These are phyloP conservation scores for Ganoderma boninense DNA, from an alignment of 1,284 basidiomycete genomes.

Conservation along the genomic window DNA sequence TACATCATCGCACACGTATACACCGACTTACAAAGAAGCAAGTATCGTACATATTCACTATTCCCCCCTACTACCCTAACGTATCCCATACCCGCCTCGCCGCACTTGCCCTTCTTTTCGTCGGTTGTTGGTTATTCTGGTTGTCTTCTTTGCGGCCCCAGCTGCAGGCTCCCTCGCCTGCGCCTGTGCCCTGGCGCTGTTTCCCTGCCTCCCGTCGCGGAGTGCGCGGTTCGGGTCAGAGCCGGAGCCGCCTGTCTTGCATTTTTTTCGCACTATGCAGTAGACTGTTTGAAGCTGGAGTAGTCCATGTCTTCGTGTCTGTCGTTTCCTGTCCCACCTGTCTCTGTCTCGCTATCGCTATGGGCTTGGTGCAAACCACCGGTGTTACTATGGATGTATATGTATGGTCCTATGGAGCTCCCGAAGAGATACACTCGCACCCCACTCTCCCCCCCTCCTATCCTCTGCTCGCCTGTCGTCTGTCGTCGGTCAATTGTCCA, in stretches of 20 bases:
- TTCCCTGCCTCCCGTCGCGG: background rate
- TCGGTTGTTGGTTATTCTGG: conserved; percentile 32
- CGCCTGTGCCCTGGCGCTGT: too few relatives aligned
- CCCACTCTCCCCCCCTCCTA: background rate
- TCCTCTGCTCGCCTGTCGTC: background rate
- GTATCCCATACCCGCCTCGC: conserved; percentile 29
- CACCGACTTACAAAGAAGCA: conserved; percentile 20
- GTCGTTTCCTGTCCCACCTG: background rate
- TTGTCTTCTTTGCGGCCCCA: background rate
- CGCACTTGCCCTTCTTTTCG: conserved; percentile 19
- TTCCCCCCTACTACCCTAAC: conserved; percentile 27
- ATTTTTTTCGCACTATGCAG: background rate
- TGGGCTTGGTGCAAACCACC: conserved; percentile 24
- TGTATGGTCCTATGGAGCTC: conserved; percentile 32
- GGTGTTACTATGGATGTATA: conserved; percentile 33
- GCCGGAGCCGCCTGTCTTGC: background rate
- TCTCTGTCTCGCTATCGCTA: conserved; percentile 12
- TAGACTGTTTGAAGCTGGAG: conserved; percentile 13
- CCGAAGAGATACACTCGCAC: conserved; percentile 13
- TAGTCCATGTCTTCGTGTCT: conserved; percentile 11
- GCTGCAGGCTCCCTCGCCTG: background rate
- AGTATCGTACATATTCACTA: conserved; percentile 33
- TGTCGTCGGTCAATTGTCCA: too few relatives aligned
- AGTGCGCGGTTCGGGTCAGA: background rate
- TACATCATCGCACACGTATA: conserved; percentile 21